Conservation (phyloP, 2,329 filamentous ascomycete genomes). For the Aureobasidium sp. region DNA sequence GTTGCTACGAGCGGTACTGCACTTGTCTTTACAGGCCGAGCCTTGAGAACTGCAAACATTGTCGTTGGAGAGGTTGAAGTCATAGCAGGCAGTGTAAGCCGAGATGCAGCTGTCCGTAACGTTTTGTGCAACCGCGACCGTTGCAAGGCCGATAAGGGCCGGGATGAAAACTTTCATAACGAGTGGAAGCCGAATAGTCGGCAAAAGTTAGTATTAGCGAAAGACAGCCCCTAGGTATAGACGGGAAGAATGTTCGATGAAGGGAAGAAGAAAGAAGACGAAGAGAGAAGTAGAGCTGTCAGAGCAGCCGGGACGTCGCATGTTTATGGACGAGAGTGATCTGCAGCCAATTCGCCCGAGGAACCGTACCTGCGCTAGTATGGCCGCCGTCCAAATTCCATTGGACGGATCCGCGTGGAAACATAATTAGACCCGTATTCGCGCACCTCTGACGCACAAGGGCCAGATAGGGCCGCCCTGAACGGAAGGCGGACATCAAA, state of each 20-base stretch:
- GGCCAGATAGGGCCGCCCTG: background rate
- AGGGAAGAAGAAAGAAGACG: conserved; percentile 1
- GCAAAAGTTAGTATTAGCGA: background rate
- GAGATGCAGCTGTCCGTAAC: background rate
- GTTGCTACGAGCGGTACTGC: background rate
- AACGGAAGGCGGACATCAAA: conserved; percentile 2
- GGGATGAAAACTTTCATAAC: conserved; percentile 6
- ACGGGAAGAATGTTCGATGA: background rate
- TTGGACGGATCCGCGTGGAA: background rate
- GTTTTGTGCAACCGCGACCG: conserved; percentile 11
- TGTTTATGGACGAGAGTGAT: conserved; percentile 10
- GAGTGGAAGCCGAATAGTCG: conserved; percentile 1
- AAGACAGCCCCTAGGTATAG: background rate
- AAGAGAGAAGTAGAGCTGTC: background rate
- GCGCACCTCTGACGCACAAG: conserved; percentile 7
- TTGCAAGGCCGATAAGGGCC: conserved; percentile 2
- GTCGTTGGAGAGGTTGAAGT: background rate
- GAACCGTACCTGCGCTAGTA: conserved; percentile 10
- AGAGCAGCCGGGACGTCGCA: background rate
- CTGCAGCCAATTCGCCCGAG: conserved; percentile 5
- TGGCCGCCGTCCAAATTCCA: background rate
- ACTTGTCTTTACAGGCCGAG: background rate
- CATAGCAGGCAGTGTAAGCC: background rate
- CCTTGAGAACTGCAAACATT: background rate
- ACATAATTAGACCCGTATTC: conserved; percentile 13